Evolutionary conservation across 805 yeast species (phyloP), one percentile per base, ranked within the genome.

Genomic region (Candida koratica): DNA sequence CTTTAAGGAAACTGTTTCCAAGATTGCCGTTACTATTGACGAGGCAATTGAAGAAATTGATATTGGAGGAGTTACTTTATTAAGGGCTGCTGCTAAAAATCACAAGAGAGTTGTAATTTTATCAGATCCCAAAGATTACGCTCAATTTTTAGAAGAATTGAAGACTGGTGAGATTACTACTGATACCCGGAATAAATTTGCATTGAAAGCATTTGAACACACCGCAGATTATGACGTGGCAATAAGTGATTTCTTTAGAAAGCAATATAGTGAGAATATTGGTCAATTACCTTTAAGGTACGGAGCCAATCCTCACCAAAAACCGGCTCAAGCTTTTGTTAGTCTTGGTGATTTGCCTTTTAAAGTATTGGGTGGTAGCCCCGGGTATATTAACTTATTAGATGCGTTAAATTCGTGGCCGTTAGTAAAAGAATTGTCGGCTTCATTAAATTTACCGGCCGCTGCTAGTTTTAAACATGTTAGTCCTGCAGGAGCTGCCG

Each of bases 351-450:
- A 82, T 48, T 75, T 93, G 48, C 98, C 98, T 34, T 90, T 93
- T 74, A 84, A 84, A 69, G 97, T 90, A 17, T 72, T 93, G 52
- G 70, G 80, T 49, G 98, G 98, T 42, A 82, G 96, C 39, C 98
- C 98, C 47, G 97, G 98, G 51, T 93, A 93, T 73, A 89, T 93
- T 63, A 93, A 93, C 73, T 71, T 93, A 56, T 75, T 93, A 55
- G 98, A 93, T 66, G 98, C 97, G 17, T 75, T 93, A 54, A 93
- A 93, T 71, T 86, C 97, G 5, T 93, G 98, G 98, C 98, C 97
- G 38, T 77, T 93, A 61, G 98, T 93, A 40, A 88, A 88, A 70
- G 98, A 93, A 71, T 79, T 93, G 52, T 83, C 93, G 41, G 96
- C 95, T 32, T 82, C 96, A 37, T 76, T 93, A 58, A 85, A 85